Base-by-base conservation (phyloP, 371 early-diverging fungal species). In the Mucor ambiguus region DNA sequence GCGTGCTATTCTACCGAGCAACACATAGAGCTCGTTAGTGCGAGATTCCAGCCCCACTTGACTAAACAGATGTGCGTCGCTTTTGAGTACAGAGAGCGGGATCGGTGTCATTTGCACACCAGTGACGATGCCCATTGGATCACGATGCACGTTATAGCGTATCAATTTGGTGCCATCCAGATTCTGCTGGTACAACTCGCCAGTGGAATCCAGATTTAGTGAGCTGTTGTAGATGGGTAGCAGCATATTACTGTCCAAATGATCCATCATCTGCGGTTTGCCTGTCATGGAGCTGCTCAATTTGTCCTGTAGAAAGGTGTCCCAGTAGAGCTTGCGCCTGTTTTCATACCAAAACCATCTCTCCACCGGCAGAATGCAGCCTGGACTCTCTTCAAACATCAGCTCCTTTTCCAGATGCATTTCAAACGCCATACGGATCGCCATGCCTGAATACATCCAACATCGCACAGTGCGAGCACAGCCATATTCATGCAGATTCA, bases 371-470 rank as follows among this genome's bases (percentile, higher is more conserved):
- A 74, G 29, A 0, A 66, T 37, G 8, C 48, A 37, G 12, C 57
- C 61, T 2, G 59, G 32, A 8, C 48, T 38, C 11, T 75, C 66
- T 49, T 78, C 77, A 8, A 46, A 24, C 37, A 70, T 70, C 11
- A 61, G 73, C 54, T 89, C 87, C 12, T 79, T 80, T 52, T 89
- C 77, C 52, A 89, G 52, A 0, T 78, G 80, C 1, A 87, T 59
- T 29, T 89, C 85, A 18, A 82, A 61, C 2, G 82, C 79, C 80
- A 83, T 84, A 12, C 90, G 78, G 20, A 85, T 76, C 5, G 90
- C 88, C 71, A 89, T 81, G 16, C 88, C 89, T 1, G 76, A 70
- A 69, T 84, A 88, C 83, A 84, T 85, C 88, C 88, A 90, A 10
- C 82, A 76, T 28, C 86, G 70, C 2, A 83, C 76, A 20, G 77